Base-by-base conservation (phyloP, 495 filamentous ascomycete genomes). In the Xylona heveae region DNA sequence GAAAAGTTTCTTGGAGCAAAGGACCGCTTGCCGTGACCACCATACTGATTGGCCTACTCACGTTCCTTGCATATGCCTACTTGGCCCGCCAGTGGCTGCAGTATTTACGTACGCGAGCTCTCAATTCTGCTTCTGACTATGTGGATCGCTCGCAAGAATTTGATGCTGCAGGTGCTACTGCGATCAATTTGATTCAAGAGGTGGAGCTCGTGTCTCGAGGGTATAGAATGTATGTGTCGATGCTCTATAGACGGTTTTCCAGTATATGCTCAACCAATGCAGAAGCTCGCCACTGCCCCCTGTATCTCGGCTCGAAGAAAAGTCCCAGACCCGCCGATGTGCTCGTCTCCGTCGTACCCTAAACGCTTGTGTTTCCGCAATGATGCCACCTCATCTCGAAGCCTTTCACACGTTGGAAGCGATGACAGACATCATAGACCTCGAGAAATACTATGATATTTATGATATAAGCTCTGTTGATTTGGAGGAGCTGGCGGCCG, bases 161-260 rank as follows among this genome's bases (percentile, higher is more conserved):
- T 38, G 83, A 95, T 50, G 67, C 73, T 19, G 73, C 78, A 19
- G 74, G 68, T 21, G 74, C 74, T 32, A 71, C 81, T 17, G 76
- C 82, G 2, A 59, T 97, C 20, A 74, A 74, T 20, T 66, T 94
- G 31, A 77, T 97, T 37, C 85, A 95, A 54, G 88, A 97, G 50
- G 85, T 95, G 13, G 88, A 95, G 52, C 61, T 95, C 30, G 85
- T 95, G 8, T 85, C 85, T 24, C 68, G 85, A 42, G 88, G 88
- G 30, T 97, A 95, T 49, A 66, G 78, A 49, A 68, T 97, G 80
- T 85, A 54, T 57, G 71, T 48, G 19, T 28, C 21, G 32, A 7
- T 39, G 14, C 18, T 21, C 30, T n/a, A n/a, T n/a, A n/a, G n/a
- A n/a, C n/a, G n/a, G n/a, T n/a, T 29, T 12, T 27, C 19, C 29